Conservation (phyloP, 495 filamentous ascomycete genomes). For the Daldinia caldariorum region DNA sequence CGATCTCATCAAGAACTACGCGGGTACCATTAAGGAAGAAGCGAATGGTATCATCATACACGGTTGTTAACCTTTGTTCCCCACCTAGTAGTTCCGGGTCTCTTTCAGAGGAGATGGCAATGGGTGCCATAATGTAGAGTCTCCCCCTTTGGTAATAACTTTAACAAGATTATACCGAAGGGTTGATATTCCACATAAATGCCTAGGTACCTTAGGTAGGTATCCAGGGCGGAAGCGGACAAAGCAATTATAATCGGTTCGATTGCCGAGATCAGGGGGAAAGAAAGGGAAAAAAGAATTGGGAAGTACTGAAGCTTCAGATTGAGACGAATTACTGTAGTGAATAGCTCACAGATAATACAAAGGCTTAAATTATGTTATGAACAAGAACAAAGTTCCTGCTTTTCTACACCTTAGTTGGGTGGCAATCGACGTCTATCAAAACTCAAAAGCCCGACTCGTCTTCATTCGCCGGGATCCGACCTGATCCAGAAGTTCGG, state of each 20-base stretch:
- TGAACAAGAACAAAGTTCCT: constrained; percentile 4
- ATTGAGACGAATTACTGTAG: not conserved
- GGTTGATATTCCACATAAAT: constrained; percentile 15
- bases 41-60: constrained; percentile 65
- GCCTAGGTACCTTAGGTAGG: too few relatives aligned
- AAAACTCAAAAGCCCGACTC: constrained; percentile 8
- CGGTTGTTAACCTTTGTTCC: constrained; percentile 47
- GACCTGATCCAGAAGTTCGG: constrained; percentile 20
- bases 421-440: constrained; percentile 35
- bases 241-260: not conserved
- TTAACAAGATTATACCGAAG: not conserved
- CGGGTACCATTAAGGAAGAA: constrained; percentile 98
- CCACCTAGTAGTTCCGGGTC: constrained; percentile 39
- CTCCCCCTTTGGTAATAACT: constrained; percentile 2
- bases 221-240: constrained; percentile 1
- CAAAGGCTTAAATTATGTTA: not conserved
- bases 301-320: not conserved
- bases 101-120: constrained; percentile 54
- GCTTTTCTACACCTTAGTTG: constrained; percentile 20
- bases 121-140: constrained; percentile 56
- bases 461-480: constrained; percentile 32
- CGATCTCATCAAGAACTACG: constrained; percentile 80
- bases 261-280: not conserved
- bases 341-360: not conserved
- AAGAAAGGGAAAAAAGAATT: constrained; percentile 9